Conservation (phyloP, 163 green algal genomes). For the Scenedesmus sp. region DNA sequence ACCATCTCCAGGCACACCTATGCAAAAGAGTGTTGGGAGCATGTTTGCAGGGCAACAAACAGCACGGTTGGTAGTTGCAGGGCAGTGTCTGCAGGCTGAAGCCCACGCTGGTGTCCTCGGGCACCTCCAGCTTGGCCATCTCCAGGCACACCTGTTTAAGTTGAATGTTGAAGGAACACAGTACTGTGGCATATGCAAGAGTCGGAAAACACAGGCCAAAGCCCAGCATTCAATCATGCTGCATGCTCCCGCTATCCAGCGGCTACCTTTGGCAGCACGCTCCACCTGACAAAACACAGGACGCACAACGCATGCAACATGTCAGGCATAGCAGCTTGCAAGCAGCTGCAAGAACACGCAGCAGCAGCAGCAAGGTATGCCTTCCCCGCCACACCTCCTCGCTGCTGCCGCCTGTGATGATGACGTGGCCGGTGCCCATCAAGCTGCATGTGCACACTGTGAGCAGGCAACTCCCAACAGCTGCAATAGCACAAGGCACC, state of each 20-base stretch:
- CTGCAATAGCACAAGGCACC: not conserved
- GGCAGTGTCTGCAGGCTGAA: constrained; percentile 72
- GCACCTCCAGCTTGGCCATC: constrained; percentile 53
- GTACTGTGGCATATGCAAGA: no score
- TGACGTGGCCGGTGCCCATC: constrained; percentile 66
- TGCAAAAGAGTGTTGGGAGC: not conserved
- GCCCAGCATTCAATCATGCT: no score
- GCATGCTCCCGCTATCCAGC: no score
- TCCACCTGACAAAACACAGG: no score
- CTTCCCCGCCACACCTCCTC: not conserved
- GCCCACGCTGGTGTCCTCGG: constrained; percentile 60
- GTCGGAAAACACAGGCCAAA: no score
- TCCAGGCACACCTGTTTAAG: constrained; percentile 65
- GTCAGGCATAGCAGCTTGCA: no score
- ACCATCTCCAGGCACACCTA: constrained; percentile 67
- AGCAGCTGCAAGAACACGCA: no score
- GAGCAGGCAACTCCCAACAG: not conserved
- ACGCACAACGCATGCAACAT: no score
- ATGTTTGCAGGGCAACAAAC: constrained; percentile 71
- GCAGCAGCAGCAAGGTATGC: no score
- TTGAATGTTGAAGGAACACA: no score
- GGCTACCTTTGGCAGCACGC: no score
- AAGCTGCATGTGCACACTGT: no score
- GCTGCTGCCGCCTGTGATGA: constrained; percentile 57
- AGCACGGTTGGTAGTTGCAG: constrained; percentile 59